phyloP scores from a whole-genome alignment of 1,284 basidiomycete genomes.

The Cerrena zonata region DNA sequence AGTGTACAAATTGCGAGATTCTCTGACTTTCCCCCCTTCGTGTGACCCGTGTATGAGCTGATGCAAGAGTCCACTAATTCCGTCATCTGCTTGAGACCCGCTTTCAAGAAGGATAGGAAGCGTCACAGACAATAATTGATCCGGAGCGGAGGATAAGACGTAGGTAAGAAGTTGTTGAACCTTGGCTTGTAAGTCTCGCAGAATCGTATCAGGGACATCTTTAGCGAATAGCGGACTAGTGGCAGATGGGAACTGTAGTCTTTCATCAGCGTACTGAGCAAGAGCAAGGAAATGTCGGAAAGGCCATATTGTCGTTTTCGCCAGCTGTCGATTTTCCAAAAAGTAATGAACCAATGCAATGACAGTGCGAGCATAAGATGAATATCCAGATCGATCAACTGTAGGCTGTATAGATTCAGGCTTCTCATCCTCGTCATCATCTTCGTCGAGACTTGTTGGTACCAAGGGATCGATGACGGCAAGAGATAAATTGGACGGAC shows the following conservation, averaged over 20 bases:
- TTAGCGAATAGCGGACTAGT: slow-evolving; percentile 45
- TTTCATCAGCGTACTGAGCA: slow-evolving; percentile 53
- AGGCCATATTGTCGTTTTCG: slow-evolving; percentile 57
- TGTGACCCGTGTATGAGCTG: slow-evolving; percentile 34
- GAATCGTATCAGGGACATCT: slow-evolving; percentile 30
- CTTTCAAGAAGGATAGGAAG: slow-evolving; percentile 35
- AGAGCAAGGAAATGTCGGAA: slow-evolving; percentile 59
- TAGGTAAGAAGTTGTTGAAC: slow-evolving; percentile 66
- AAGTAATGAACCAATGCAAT: slow-evolving; percentile 58
- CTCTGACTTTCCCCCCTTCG: slow-evolving; percentile 42
- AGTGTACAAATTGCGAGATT: slow-evolving; percentile 53
- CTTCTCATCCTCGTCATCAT: slow-evolving; percentile 2
- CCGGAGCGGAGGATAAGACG: slow-evolving; percentile 48
- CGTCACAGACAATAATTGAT: slow-evolving; percentile 47
- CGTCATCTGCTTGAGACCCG: slow-evolving; percentile 21
- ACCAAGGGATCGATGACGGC: slow-evolving; percentile 61
- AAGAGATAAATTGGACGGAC: slow-evolving; percentile 51
- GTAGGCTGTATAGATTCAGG: slow-evolving; percentile 4
- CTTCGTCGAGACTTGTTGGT: slow-evolving; percentile 34
- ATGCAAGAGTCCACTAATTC: slow-evolving; percentile 37
- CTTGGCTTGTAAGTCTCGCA: slow-evolving; percentile 44
- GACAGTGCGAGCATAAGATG: slow-evolving; percentile 61
- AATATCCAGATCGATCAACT: slow-evolving; percentile 48
- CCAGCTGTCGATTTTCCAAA: slow-evolving; percentile 54
- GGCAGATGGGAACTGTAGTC: slow-evolving; percentile 43